Conservation (phyloP, 805 yeast genomes). For the Kuraishia floccosa region DNA sequence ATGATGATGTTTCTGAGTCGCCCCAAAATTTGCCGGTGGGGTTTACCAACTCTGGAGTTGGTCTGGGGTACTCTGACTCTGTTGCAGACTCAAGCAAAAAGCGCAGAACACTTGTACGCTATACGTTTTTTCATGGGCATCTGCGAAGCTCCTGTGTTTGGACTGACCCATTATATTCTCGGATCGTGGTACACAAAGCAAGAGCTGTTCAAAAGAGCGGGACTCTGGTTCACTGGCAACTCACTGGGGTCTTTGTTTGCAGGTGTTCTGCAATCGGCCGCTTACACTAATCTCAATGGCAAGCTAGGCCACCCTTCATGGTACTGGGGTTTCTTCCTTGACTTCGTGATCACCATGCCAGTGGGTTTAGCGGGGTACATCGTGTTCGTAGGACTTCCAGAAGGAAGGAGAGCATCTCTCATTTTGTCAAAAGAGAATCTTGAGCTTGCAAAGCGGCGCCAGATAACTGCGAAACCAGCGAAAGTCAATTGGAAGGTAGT, state of each 20-base stretch:
- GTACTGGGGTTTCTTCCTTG: slow-evolving; percentile 35
- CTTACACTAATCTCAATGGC: slow-evolving; percentile 13
- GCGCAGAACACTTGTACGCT: slow-evolving; percentile 16
- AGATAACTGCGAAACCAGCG: slow-evolving; percentile 4
- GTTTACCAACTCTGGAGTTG: slow-evolving; percentile 30
- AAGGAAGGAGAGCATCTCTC: slow-evolving; percentile 29
- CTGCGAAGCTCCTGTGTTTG: slow-evolving; percentile 36
- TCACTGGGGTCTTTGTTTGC: slow-evolving; percentile 21
- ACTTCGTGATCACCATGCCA: slow-evolving; percentile 24
- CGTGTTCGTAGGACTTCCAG: slow-evolving; percentile 29
- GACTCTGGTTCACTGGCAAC: slow-evolving; percentile 22
- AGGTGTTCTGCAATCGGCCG: slow-evolving; percentile 25
- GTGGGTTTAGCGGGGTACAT: slow-evolving; percentile 20
- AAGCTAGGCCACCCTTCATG: slow-evolving; percentile 15
- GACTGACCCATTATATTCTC: slow-evolving; percentile 31
- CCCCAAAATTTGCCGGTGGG: slow-evolving; percentile 26
- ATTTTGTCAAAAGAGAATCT: slow-evolving; percentile 27
- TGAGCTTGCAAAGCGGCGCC: slow-evolving; percentile 31
- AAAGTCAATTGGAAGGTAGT: slow-evolving; percentile 29
- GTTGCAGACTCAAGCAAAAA: slow-evolving; percentile 19
- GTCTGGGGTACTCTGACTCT: slow-evolving; percentile 32
- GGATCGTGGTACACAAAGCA: slow-evolving; percentile 23
- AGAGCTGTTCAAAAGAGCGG: slow-evolving; percentile 23
- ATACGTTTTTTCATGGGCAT: slow-evolving; percentile 29
- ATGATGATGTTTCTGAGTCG: slow-evolving; percentile 29